Evolutionary conservation across 495 filamentous ascomycete species (phyloP).

Genomic region (Daldinia vernicosa): DNA sequence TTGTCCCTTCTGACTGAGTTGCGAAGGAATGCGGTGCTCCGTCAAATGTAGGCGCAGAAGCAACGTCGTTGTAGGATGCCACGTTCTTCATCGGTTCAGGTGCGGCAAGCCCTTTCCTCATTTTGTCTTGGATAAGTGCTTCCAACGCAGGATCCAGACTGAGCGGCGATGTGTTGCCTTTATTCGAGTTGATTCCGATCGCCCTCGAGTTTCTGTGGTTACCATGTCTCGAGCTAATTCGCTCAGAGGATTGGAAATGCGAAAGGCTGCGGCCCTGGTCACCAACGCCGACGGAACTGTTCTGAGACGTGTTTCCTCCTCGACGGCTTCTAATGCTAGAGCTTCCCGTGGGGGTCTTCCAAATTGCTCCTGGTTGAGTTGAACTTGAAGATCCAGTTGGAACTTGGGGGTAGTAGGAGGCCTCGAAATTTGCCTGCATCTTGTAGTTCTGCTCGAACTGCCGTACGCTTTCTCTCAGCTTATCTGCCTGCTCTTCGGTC

Average conservation of each 20-base stretch:
- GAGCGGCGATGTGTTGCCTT: conserved; percentile 17
- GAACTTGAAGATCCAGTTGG: conserved; percentile 18
- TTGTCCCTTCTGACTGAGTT: not conserved
- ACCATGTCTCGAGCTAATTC: conserved; percentile 2
- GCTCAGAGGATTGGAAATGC: conserved; percentile 19
- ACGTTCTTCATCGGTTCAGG: conserved; percentile 36
- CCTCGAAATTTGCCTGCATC: conserved; percentile 51
- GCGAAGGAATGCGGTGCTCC: not conserved
- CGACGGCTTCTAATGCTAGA: conserved; percentile 34
- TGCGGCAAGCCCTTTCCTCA: conserved; percentile 12
- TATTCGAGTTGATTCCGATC: conserved; percentile 38
- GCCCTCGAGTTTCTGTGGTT: conserved; percentile 12
- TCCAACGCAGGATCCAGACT: conserved; percentile 27
- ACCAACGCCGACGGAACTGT: conserved; percentile 28
- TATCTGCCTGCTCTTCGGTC: conserved; percentile 46
- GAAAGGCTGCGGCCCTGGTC: conserved; percentile 10
- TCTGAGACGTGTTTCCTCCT: conserved; percentile 27
- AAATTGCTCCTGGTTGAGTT: conserved; percentile 1
- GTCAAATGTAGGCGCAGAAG: conserved; percentile 30
- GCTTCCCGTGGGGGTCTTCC: conserved; percentile 26
- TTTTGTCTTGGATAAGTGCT: conserved; percentile 27
- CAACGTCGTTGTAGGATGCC: conserved; percentile 39
- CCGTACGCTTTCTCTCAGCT: conserved; percentile 47
- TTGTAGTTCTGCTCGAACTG: conserved; percentile 52
- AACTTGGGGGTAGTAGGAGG: conserved; percentile 38